A percentile compares a stretch with the other conserved stretches of the same genome.
phyloP scores from a whole-genome alignment of 179 eudicot genomes.

The Silene vulgaris region DNA sequence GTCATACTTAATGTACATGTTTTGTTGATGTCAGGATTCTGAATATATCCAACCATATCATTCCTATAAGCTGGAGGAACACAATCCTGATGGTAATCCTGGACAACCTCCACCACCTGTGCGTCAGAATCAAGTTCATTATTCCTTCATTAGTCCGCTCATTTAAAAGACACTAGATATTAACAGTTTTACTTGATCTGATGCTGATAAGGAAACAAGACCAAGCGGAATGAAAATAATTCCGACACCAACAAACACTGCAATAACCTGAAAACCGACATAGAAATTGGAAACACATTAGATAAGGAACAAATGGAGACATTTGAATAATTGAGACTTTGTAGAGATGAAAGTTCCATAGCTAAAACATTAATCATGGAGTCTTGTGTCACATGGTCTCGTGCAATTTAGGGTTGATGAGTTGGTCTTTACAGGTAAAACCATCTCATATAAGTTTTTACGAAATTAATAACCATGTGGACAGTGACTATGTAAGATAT shows the following conservation, averaged over 20 bases:
- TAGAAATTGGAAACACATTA: neutral
- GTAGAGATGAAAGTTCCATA: neutral
- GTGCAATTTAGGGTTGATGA: neutral
- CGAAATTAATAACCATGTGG: neutral
- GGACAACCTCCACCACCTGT: slow-evolving; percentile 38
- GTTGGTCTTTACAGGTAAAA: neutral
- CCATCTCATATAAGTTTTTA: neutral
- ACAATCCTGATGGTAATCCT: slow-evolving; percentile 31
- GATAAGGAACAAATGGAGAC: neutral
- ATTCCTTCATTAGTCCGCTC: neutral
- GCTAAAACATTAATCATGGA: too few relatives aligned
- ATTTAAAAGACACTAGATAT: neutral
- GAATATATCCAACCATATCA: slow-evolving; percentile 26
- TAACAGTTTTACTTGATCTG: slow-evolving; percentile 29
- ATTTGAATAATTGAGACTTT: neutral
- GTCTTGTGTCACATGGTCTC: neutral
- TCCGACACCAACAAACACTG: slow-evolving; percentile 38
- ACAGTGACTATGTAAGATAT: neutral
- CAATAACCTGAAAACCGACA: slow-evolving; percentile 30
- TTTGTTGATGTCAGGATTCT: slow-evolving; percentile 28
- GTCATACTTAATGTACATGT: slow-evolving; percentile 27
- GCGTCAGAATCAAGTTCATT: slow-evolving; percentile 9
- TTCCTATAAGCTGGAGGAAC: slow-evolving; percentile 21
- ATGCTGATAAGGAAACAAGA: slow-evolving; percentile 39
- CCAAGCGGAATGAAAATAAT: slow-evolving; percentile 42